phyloP scores from a whole-genome alignment of 768 basidiomycete genomes.

The Tricholoma hemisulphureum region DNA sequence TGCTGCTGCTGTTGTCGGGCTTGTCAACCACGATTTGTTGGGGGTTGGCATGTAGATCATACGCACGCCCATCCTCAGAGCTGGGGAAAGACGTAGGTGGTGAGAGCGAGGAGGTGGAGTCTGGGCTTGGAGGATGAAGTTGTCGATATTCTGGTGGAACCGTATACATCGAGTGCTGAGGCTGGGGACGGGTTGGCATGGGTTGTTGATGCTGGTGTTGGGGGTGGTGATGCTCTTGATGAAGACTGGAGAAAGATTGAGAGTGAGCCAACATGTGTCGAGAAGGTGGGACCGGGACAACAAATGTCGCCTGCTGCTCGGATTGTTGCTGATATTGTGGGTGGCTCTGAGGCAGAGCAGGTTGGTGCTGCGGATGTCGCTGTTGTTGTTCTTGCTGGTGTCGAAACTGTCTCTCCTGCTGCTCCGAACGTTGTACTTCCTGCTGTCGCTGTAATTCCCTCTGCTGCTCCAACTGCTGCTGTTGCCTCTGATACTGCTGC shows the following conservation, averaged over 20 bases:
- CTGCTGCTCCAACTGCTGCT: constrained; percentile 11
- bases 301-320: neutral
- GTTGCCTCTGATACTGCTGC: constrained; percentile 13
- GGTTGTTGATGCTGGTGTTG: constrained; percentile 16
- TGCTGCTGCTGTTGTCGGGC: neutral
- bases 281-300: neutral
- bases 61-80: neutral
- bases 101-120: constrained; percentile 14
- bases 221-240: constrained; percentile 17
- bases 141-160: constrained; percentile 23
- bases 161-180: constrained; percentile 35
- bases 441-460: constrained; percentile 8
- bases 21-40: constrained; percentile 6
- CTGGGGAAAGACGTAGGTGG: constrained; percentile 3
- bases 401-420: constrained; percentile 8
- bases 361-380: constrained; percentile 5
- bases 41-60: neutral
- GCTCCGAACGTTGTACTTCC: constrained; percentile 9
- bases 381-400: constrained; percentile 13
- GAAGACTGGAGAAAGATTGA: constrained; percentile 20
- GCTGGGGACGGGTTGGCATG: constrained; percentile 4
- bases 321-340: neutral
- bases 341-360: neutral
- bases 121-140: constrained; percentile 16
- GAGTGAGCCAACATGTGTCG: constrained; percentile 6